Base-by-base conservation (phyloP, 2,329 filamentous ascomycete genomes). In the Volutella citrinella region DNA sequence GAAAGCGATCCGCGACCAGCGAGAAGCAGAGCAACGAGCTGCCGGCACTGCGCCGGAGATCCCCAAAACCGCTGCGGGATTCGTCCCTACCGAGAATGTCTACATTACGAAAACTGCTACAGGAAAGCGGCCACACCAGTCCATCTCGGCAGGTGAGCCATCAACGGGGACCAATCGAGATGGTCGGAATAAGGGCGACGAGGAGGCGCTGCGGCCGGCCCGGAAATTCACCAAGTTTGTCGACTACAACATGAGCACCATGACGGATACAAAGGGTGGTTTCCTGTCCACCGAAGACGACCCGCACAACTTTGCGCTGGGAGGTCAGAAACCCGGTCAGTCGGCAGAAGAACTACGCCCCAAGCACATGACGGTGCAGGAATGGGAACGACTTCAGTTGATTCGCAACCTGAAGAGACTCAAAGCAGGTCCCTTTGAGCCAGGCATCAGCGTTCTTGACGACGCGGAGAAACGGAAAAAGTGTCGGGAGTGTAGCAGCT, bases 261-360 rank as follows among this genome's bases (percentile, higher is more conserved):
- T 98, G 89, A 94, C 84, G 7, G 93, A 98, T 60, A 97, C 91
- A 1, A 96, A 96, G 57, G 93, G 93, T 43, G 93, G 93, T 1
- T 98, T 98, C 62, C 65, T 98, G 46, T 86, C 84, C n/a, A 76
- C 78, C 2, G 86, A 91, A 43, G 93, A 98, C 56, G 93, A 98
- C 61, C 93, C 93, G 2, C 80, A 84, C 57, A 95, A 95, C 57
- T 83, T 83, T 48, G 87, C 83, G 8, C 78, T 82, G 50, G 71
- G 67, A 7, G 66, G 59, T 8, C 65, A 46, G 60, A 74, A 32
- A 64, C 45, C 48, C 12, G 57, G 40, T 20, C 56, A 52, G 36
- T 40, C 46, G 16, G 56, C 63, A 7, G 61, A 61, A 5, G 50
- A 74, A 8, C 76, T 82, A 33, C 88, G 86, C 55, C 93, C 93